Base-by-base conservation (phyloP, 768 basidiomycete genomes). In the Psilocybe subaeruginosa region DNA sequence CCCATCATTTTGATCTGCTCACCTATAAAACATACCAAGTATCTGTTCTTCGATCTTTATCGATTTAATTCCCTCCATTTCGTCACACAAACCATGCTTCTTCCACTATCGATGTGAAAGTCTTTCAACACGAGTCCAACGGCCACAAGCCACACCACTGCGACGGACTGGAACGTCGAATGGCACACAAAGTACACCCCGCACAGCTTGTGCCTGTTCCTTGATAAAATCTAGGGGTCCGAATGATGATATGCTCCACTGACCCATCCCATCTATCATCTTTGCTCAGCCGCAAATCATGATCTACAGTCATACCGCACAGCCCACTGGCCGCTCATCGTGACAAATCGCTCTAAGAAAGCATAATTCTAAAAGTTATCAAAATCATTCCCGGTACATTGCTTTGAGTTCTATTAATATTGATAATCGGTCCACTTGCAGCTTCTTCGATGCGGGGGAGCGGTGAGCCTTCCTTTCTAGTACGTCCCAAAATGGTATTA, bases 41-140 rank as follows among this genome's bases (percentile, higher is more conserved):
- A 6, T 35, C 6, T 35, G 33, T 35, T n/a, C 11, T 45, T 33
- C 29, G 41, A 30, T 48, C 45, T 46, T n/a, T 46, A 31, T 35
- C 33, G 29, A 51, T 53, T 30, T 7, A 41, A 29, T 45, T 52
- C 29, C 46, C 43, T 30, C 56, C 11, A 17, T 35, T 33, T 31
- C 45, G 33, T 60, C 52, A 56, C 55, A 56, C 27, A 43, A 43
- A 6, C 14, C 11, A 12, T 12, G 41, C 54, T 61, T 55, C 60
- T 51, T 29, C 39, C 30, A 33, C 41, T 57, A 62, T 62, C 61
- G 51, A 58, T 58, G 56, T 62, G 51, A 58, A 51, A 43, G 8
- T 49, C 12, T 4, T 41, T 29, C 19, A 27, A 57, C 56, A 57
- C 56, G 56, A 49, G 56, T 58, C 19, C 33, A 16, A 53, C 33